Evolutionary conservation across 1,284 basidiomycete species (phyloP).

Genomic region (Chondrostereum purpureum): DNA sequence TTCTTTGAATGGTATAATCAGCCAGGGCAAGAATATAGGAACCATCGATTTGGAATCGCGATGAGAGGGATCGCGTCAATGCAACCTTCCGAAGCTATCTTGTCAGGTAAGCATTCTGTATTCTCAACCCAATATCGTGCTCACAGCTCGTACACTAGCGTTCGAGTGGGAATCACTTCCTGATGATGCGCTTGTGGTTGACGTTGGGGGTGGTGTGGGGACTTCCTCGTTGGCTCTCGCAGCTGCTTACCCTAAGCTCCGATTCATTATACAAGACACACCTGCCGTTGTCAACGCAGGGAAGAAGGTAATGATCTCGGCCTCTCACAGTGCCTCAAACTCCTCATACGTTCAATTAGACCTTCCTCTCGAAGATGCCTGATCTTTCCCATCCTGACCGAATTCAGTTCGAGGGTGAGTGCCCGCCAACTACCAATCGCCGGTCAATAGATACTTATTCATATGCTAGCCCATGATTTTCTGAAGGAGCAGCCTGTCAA

Average conservation of each 20-base stretch:
- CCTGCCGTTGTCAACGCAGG: conserved; percentile 24
- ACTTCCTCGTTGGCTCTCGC: conserved; percentile 24
- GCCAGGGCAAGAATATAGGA: conserved; percentile 22
- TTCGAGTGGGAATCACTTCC: conserved; percentile 29
- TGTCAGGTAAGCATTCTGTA: conserved; percentile 23
- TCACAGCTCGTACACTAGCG: conserved; percentile 16
- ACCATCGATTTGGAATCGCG: conserved; percentile 25
- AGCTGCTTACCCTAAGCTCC: conserved; percentile 20
- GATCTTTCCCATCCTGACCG: conserved; percentile 19
- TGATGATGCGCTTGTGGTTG: conserved; percentile 27
- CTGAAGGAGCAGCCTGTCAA: conserved; percentile 24
- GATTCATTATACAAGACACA: conserved; percentile 32
- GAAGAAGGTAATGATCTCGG: conserved; percentile 18
- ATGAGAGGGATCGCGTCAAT: conserved; percentile 26
- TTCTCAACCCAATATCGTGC: conserved; percentile 1
- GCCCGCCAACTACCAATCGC: too few relatives aligned
- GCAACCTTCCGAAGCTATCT: conserved; percentile 21
- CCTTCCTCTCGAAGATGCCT: conserved; percentile 24
- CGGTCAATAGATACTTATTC: too few relatives aligned
- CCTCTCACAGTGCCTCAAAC: neutral
- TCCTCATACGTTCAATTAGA: conserved; percentile 13
- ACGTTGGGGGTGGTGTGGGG: conserved; percentile 38
- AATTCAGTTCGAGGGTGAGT: conserved; percentile 22
- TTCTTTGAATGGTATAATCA: conserved; percentile 24
- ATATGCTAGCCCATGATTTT: conserved; percentile 26